phyloP scores from a whole-genome alignment of 352 stramenopile genomes.

The Phytophthora citricola region DNA sequence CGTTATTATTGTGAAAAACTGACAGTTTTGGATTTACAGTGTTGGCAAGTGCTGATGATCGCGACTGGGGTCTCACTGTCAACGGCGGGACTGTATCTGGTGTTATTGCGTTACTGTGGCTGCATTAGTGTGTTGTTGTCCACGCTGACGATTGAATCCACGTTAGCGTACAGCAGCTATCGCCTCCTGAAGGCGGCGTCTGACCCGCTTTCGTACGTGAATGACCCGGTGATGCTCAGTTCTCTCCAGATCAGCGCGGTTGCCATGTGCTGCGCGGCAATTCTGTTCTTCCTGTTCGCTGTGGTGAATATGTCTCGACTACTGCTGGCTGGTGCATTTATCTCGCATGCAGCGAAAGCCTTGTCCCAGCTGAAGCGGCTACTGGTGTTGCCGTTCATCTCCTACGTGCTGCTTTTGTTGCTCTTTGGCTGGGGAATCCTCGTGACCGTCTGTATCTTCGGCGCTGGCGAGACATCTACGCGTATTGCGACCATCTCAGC shows the following conservation, averaged over 20 bases:
- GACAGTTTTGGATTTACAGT: conserved; percentile 36
- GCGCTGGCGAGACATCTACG: conserved; percentile 62
- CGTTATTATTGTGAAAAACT: background rate
- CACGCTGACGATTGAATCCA: conserved; percentile 64
- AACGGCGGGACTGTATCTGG: conserved; percentile 64
- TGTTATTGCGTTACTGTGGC: conserved; percentile 75
- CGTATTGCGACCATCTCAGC: conserved; percentile 69
- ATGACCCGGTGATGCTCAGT: conserved; percentile 76
- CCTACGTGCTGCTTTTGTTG: conserved; percentile 65
- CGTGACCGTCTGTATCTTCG: conserved; percentile 81
- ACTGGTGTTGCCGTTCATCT: conserved; percentile 73
- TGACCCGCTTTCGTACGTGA: conserved; percentile 52
- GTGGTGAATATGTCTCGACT: conserved; percentile 70
- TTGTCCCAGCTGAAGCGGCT: conserved; percentile 72
- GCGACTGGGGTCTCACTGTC: conserved; percentile 66
- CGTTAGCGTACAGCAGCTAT: conserved; percentile 73
- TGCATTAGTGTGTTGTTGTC: conserved; percentile 79
- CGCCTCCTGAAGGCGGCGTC: conserved; percentile 56
- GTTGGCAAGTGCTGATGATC: conserved; percentile 72
- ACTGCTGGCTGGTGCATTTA: conserved; percentile 77
- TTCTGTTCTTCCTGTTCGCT: conserved; percentile 73
- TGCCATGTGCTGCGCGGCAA: conserved; percentile 60
- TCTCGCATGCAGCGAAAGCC: conserved; percentile 75
- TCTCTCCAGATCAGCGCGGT: conserved; percentile 69
- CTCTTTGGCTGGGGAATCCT: conserved; percentile 79